Evolutionary conservation across 352 stramenopile genomes (phyloP), one percentile per base, ranked within the genome.

Genomic region (Phytophthora pluvialis): DNA sequence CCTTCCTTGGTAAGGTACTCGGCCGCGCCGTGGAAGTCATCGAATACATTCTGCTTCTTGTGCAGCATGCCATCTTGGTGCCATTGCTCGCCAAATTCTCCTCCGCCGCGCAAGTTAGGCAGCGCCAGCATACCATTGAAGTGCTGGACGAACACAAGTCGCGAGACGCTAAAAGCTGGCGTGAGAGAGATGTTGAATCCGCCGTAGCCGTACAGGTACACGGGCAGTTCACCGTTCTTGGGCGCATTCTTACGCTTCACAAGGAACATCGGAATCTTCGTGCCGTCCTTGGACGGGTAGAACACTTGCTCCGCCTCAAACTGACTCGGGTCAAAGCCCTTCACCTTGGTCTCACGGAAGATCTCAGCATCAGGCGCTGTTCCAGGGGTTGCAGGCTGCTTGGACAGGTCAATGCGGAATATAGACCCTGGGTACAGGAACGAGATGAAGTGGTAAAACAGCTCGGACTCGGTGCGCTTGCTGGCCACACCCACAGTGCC

Each of bases 171-270:
- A 70, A 98, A 98, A 5, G 79, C 73, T 8, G 96, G 96, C 25
- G 83, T 93, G 8, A 99, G 77, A 42, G 84, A 95, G 55, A 98
- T 97, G 72, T 98, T 97, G 75, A 99, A 99, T 28, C 96, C 96
- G 25, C 95, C 95, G 67, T 98, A 99, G 53, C 89, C 95, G 71
- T 98, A 98, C 12, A 98, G 48, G 44, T 98, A 91, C 47, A 94
- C 97, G 4, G 94, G 96, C 54, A 90, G 86, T 18, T 93, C 72
- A 12, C 91, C 91, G 66, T 98, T 87, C 52, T 91, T 64, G 9
- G 64, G 70, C 4, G 81, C 67, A 42, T 80, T 80, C 72, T 96
- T 94, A 53, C 89, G 87, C 59, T 90, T 89, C 43, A 98, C 84
- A 18, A 98, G 86, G 73, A 98, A 98, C 80, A 98, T 98, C 3